These are phyloP conservation scores for Gypsophila paniculata DNA, from an alignment of 179 eudicot species.

Conservation along the genomic window DNA sequence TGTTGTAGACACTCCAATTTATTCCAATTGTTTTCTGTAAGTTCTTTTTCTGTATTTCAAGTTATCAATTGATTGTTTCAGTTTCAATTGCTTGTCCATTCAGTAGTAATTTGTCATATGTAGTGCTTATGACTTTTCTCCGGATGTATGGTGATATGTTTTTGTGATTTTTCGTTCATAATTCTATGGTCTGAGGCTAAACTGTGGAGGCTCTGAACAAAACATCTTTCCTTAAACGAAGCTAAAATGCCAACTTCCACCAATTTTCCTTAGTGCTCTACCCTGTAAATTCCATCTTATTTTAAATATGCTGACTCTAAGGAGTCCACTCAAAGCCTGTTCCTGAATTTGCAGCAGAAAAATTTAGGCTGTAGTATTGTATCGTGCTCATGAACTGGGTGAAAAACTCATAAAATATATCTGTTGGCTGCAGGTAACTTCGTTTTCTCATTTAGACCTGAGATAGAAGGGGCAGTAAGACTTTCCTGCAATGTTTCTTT, in stretches of 20 bases:
- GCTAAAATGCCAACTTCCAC: conserved; percentile 1
- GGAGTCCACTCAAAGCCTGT: no score
- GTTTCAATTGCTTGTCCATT: background rate
- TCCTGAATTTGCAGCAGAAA: no score
- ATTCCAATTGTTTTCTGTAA: background rate
- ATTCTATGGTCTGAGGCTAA: conserved; percentile 4
- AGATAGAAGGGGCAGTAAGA: conserved; percentile 31
- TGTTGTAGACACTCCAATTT: background rate
- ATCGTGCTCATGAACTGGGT: background rate
- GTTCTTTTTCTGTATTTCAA: background rate
- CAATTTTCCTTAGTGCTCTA: background rate
- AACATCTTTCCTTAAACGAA: background rate
- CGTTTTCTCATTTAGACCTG: conserved; percentile 79
- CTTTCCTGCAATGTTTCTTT: conserved; percentile 36
- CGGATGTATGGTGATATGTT: background rate
- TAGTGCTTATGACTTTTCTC: conserved; percentile 4
- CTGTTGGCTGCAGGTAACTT: conserved; percentile 66
- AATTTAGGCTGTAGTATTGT: no score
- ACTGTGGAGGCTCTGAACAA: background rate
- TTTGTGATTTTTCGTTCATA: background rate
- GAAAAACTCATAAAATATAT: background rate
- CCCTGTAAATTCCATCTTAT: background rate
- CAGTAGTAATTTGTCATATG: conserved; percentile 4
- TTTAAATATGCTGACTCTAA: no score
- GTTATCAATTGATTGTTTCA: background rate